A percentile compares a stretch with the other conserved stretches of the same genome.
Evolutionary conservation across 768 basidiomycete genomes (phyloP).

Genomic region (Suillus cothurnatus): DNA sequence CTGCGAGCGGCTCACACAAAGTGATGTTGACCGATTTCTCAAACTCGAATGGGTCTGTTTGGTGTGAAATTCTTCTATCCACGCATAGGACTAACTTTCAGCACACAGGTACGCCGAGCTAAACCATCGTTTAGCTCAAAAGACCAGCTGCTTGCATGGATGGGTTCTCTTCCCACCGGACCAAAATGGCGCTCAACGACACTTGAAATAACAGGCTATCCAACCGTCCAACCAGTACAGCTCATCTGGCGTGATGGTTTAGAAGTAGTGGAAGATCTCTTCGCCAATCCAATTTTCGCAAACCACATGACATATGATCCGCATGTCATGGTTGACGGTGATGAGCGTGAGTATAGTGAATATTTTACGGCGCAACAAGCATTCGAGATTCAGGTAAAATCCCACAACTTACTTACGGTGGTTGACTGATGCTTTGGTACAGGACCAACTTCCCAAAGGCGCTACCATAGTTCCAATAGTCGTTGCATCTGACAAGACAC

Average conservation of each 20-base stretch:
- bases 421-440: neutral
- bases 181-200: neutral
- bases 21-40: neutral
- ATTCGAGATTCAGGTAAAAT: neutral
- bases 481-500: slow-evolving; percentile 8
- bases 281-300: neutral
- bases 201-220: neutral
- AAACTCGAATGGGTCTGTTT: neutral
- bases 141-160: neutral
- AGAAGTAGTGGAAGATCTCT: neutral
- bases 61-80: neutral
- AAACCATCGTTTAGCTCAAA: neutral
- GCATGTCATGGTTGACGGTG: neutral
- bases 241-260: neutral
- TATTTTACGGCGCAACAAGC: neutral
- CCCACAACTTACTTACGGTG: neutral
- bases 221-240: neutral
- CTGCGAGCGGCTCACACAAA: neutral
- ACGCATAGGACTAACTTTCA: neutral
- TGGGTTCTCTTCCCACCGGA: neutral
- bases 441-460: neutral
- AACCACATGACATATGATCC: neutral
- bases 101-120: neutral
- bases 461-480: neutral
- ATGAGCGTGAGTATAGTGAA: neutral